These are phyloP conservation scores for Rhododendron simsii DNA, from an alignment of 148 eudicot species.

Conservation along the genomic window DNA sequence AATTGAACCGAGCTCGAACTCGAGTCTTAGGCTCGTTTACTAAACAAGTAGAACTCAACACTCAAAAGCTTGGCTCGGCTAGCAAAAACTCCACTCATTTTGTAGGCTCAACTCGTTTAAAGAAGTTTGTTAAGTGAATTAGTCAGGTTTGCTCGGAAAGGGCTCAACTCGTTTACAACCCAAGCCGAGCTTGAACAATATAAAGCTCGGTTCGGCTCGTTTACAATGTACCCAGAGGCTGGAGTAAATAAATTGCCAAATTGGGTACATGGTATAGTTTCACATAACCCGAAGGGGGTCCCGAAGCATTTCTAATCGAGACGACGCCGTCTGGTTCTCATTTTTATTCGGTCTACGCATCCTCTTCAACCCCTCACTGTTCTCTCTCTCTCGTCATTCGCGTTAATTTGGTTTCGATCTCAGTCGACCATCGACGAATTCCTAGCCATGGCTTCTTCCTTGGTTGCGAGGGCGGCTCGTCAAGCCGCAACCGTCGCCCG, in stretches of 20 bases:
- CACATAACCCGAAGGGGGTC: neutral
- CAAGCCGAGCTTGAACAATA: no score
- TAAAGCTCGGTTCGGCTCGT: neutral
- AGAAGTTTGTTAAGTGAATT: no score
- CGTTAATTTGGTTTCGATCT: neutral
- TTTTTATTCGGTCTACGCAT: neutral
- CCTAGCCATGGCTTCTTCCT: constrained; percentile 48
- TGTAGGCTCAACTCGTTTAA: no score
- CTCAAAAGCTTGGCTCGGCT: no score
- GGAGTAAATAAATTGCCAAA: neutral
- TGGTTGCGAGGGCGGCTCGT: constrained; percentile 47
- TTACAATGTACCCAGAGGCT: neutral
- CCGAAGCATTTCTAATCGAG: neutral
- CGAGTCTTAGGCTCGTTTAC: no score
- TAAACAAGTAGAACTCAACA: no score
- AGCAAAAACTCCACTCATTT: no score
- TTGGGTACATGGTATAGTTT: neutral
- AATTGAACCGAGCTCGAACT: no score
- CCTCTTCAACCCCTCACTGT: neutral
- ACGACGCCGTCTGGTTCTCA: neutral
- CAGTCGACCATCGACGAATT: neutral
- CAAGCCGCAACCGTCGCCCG: constrained; percentile 46
- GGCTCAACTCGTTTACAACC: no score
- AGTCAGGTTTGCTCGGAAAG: no score
- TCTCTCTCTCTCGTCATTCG: neutral